Conservation (phyloP, 148 eudicot genomes). For the Fagopyrum tataricum region DNA sequence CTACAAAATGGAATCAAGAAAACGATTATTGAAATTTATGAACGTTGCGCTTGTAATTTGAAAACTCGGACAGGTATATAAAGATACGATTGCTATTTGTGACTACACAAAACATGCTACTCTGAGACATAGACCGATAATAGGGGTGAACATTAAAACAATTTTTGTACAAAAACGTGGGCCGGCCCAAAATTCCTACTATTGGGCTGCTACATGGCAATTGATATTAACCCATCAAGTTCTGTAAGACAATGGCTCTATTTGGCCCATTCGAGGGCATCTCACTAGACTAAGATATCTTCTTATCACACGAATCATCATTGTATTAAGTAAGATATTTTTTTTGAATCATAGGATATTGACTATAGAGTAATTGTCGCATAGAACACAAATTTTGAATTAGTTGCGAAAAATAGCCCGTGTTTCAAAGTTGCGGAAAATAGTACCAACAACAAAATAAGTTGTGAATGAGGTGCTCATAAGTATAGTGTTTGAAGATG, state of each 20-base stretch:
- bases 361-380: too few species aligned
- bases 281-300: background rate
- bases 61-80: constrained; percentile 4
- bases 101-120: constrained; percentile 6
- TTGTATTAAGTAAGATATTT: too few species aligned
- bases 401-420: too few species aligned
- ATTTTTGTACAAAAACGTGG: background rate
- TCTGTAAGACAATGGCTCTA: too few species aligned
- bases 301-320: too few species aligned
- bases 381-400: too few species aligned
- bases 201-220: background rate
- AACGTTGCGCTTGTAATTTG: background rate
- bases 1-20: background rate
- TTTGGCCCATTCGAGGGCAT: background rate
- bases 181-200: background rate
- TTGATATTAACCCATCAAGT: background rate
- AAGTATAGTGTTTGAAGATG: too few species aligned
- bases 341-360: too few species aligned
- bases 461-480: too few species aligned
- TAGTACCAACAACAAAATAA: too few species aligned
- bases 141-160: background rate
- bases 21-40: background rate
- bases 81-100: background rate
- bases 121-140: background rate
- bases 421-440: too few species aligned